Conservation (phyloP, 371 early-diverging fungal species). For the Umbelopsis sp. region DNA sequence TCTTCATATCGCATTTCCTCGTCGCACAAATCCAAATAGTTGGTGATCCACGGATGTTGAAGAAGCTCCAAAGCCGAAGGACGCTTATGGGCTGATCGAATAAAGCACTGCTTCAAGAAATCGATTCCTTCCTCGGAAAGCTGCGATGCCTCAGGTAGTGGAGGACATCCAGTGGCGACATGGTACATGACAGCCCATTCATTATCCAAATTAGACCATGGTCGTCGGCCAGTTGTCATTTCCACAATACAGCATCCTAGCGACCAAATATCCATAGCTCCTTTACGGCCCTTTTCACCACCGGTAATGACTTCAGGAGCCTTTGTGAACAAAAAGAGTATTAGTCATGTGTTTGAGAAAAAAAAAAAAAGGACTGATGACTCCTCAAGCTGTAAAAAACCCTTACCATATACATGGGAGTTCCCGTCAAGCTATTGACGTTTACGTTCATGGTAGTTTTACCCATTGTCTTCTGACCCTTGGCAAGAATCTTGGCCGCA, state of each 20-base stretch:
- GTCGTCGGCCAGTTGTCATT: slow-evolving; percentile 92
- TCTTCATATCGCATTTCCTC: slow-evolving; percentile 26
- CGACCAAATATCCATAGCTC: slow-evolving; percentile 94
- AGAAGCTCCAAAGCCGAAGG: slow-evolving; percentile 80
- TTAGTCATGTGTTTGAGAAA: too few species aligned
- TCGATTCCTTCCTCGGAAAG: slow-evolving; percentile 69
- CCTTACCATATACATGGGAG: slow-evolving; percentile 93
- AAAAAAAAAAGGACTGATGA: neutral
- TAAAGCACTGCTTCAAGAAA: slow-evolving; percentile 82
- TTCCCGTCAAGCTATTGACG: slow-evolving; percentile 82
- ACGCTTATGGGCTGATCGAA: slow-evolving; percentile 71
- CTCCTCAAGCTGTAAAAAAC: neutral
- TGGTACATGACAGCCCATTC: slow-evolving; percentile 94
- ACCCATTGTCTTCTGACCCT: slow-evolving; percentile 76
- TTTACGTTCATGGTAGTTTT: slow-evolving; percentile 62
- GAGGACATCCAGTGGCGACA: slow-evolving; percentile 76
- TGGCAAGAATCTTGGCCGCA: slow-evolving; percentile 83
- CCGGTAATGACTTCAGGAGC: slow-evolving; percentile 95
- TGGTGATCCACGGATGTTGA: slow-evolving; percentile 73
- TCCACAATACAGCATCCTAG: slow-evolving; percentile 94
- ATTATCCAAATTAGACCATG: slow-evolving; percentile 92
- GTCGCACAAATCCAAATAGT: slow-evolving; percentile 39
- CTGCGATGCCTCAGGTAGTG: slow-evolving; percentile 70
- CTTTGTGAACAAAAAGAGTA: slow-evolving; percentile 21
- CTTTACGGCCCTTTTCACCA: slow-evolving; percentile 72